Conservation (phyloP, 2,329 filamentous ascomycete species). For the Fulvia fulva region DNA sequence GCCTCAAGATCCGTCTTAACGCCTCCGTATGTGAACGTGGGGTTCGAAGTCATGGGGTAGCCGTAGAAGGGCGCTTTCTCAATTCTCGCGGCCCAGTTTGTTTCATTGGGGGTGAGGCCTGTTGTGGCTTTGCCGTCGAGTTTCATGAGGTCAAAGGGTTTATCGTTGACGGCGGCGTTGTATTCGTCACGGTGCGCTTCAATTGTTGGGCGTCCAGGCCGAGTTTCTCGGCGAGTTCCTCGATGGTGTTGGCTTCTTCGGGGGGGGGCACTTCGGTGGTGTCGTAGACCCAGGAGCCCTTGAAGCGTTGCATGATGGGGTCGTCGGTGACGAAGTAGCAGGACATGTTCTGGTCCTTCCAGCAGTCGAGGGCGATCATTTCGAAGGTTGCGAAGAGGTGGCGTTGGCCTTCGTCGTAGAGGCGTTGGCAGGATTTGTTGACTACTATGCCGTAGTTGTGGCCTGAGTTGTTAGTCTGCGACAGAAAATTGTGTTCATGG, state of each 20-base stretch:
- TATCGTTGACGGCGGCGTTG: slow-evolving; percentile 40
- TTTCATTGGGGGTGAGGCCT: slow-evolving; percentile 37
- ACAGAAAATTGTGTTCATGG: background rate
- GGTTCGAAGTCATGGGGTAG: slow-evolving; percentile 31
- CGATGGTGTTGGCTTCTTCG: slow-evolving; percentile 39
- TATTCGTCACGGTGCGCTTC: slow-evolving; percentile 40
- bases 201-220: slow-evolving; percentile 35
- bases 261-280: slow-evolving; percentile 42
- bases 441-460: slow-evolving; percentile 45
- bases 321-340: slow-evolving; percentile 42
- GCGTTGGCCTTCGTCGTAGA: slow-evolving; percentile 96
- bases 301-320: slow-evolving; percentile 41
- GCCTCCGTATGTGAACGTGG: slow-evolving; percentile 37
- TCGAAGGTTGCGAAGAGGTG: slow-evolving; percentile 47
- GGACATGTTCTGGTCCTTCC: slow-evolving; percentile 40
- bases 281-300: slow-evolving; percentile 42
- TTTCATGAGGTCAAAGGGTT: slow-evolving; percentile 40
- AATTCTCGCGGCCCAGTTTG: slow-evolving; percentile 42
- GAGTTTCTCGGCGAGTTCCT: slow-evolving; percentile 39
- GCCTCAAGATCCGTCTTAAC: slow-evolving; percentile 40
- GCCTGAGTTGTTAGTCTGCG: slow-evolving; percentile 15
- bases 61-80: slow-evolving; percentile 38
- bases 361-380: slow-evolving; percentile 41
- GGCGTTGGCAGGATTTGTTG: slow-evolving; percentile 51
- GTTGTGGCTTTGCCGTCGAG: slow-evolving; percentile 40